Evolutionary conservation across 306 rosid genomes (phyloP).

Genomic region (Oemleria cerasiformis): DNA sequence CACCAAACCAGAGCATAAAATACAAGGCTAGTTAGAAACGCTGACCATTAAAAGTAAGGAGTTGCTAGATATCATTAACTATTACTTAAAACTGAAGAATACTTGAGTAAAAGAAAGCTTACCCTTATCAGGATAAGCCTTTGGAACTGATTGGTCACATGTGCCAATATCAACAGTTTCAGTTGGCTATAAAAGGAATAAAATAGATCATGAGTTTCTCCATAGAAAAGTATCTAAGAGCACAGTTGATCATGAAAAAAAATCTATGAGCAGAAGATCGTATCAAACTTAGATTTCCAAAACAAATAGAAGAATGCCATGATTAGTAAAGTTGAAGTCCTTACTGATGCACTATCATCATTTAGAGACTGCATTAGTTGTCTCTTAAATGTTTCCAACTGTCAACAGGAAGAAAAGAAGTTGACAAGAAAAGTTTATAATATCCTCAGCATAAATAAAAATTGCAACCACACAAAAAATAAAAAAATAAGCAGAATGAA

Average conservation of each 20-base stretch:
- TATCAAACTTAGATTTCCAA: constrained; percentile 13
- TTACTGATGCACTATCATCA: constrained; percentile 80
- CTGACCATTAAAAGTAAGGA: not conserved
- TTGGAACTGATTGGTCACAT: constrained; percentile 85
- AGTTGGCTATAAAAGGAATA: constrained; percentile 46
- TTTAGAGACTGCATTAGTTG: constrained; percentile 87
- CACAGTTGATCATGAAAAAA: not conserved
- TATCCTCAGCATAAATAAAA: not conserved
- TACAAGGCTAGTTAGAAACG: not conserved
- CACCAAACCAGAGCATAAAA: constrained; percentile 5
- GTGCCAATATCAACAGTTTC: constrained; percentile 92
- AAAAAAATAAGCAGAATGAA: constrained; percentile 3
- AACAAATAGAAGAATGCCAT: constrained; percentile 1
- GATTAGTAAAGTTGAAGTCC: constrained; percentile 29
- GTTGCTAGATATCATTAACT: not conserved
- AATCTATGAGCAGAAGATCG: constrained; percentile 10
- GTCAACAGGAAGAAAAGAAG: constrained; percentile 23
- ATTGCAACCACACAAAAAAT: not conserved
- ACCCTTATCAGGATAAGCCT: constrained; percentile 85
- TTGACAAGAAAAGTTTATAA: not conserved
- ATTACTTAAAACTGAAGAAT: constrained; percentile 16
- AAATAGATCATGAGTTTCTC: not conserved
- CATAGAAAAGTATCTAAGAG: not conserved
- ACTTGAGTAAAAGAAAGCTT: constrained; percentile 25
- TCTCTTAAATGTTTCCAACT: constrained; percentile 90